A percentile compares a stretch with the other conserved stretches of the same genome.
These are phyloP conservation scores for Sphaerulina musiva DNA, from an alignment of 2,329 filamentous ascomycete species.

Conservation along the genomic window DNA sequence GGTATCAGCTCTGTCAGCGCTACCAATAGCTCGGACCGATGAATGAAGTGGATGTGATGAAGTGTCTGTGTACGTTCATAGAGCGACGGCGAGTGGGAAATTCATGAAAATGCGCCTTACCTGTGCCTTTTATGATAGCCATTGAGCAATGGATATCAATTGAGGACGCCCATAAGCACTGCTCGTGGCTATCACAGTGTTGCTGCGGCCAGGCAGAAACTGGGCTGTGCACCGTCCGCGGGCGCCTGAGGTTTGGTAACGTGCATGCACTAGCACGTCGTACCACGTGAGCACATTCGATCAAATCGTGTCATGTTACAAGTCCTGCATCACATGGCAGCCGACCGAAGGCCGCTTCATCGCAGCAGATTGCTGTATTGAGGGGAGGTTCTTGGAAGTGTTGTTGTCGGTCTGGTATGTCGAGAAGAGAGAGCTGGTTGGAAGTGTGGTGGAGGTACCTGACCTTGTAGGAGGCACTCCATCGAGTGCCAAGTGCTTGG, in stretches of 20 bases:
- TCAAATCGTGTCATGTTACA: background rate
- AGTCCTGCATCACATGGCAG: background rate
- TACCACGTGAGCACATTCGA: background rate
- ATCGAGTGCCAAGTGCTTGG: background rate
- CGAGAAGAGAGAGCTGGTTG: background rate
- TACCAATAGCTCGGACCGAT: background rate
- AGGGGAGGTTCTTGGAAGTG: background rate
- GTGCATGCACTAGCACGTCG: background rate
- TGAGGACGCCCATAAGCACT: conserved; percentile 10
- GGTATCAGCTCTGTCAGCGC: background rate
- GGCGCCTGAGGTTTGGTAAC: background rate
- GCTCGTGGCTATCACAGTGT: background rate
- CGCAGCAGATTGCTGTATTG: background rate
- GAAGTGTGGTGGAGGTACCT: background rate
- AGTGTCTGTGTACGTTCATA: background rate
- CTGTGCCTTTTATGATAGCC: conserved; percentile 3
- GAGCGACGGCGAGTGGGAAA: conserved; percentile 3
- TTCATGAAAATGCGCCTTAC: conserved; percentile 1
- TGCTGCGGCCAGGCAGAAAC: background rate
- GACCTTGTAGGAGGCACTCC: background rate
- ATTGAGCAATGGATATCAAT: background rate
- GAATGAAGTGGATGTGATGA: background rate
- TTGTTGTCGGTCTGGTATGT: background rate
- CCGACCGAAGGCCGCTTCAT: background rate
- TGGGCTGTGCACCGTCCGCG: conserved; percentile 5